Conservation (phyloP, 345 rosid species). For the Hirschfeldia incana region DNA sequence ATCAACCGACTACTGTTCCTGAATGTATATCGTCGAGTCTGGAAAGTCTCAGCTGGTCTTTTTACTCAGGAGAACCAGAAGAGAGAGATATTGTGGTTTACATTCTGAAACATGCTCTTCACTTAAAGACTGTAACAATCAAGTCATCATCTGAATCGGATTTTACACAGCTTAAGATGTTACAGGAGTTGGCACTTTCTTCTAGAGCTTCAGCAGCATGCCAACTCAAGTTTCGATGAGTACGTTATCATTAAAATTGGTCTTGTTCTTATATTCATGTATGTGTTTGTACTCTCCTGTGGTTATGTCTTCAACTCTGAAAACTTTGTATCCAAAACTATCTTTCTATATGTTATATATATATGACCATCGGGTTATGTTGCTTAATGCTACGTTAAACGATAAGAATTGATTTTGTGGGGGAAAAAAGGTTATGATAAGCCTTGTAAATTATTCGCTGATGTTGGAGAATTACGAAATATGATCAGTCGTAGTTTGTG, state of each 20-base stretch:
- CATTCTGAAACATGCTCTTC: background rate
- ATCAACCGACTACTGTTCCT: slow-evolving; percentile 11
- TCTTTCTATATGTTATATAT: background rate
- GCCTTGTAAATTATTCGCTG: background rate
- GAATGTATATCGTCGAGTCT: slow-evolving; percentile 6
- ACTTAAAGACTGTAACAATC: slow-evolving; percentile 8
- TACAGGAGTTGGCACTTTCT: slow-evolving; percentile 18
- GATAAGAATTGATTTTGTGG: background rate
- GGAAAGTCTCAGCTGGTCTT: background rate
- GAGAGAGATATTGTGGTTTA: slow-evolving; percentile 3
- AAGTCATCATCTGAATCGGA: background rate
- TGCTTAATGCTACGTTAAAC: background rate
- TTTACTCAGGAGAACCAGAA: background rate
- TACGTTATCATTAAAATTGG: background rate
- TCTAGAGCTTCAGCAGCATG: slow-evolving; percentile 26
- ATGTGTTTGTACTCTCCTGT: background rate
- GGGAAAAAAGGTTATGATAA: background rate
- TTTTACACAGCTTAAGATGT: background rate
- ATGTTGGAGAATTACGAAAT: background rate
- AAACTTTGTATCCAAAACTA: background rate
- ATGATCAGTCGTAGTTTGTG: background rate
- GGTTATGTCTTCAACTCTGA: background rate
- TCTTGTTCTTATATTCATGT: background rate
- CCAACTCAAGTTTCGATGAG: slow-evolving; percentile 12
- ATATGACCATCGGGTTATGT: background rate